A percentile compares a stretch with the other conserved stretches of the same genome.
Conservation (phyloP, 805 yeast species). For the Kodamaea nitidulidarum region DNA sequence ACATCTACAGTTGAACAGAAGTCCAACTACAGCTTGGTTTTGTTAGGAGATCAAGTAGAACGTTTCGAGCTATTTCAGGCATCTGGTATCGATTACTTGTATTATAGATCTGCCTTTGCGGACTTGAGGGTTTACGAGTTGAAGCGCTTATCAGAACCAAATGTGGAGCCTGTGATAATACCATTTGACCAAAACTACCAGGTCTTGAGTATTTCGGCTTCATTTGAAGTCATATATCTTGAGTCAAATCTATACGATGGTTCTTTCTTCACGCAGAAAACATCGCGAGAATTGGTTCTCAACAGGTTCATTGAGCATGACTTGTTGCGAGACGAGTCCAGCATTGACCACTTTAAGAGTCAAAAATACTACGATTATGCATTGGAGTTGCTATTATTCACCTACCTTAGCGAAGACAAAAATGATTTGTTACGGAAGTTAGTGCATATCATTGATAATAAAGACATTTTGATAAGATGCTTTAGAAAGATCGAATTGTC, state of each 20-base stretch:
- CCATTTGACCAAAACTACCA: constrained; percentile 15
- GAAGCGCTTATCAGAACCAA: constrained; percentile 16
- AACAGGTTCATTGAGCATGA: constrained; percentile 47
- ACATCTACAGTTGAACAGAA: constrained; percentile 15
- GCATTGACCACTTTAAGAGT: constrained; percentile 33
- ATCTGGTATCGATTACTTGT: constrained; percentile 14
- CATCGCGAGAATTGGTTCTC: constrained; percentile 41
- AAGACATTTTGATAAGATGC: constrained; percentile 46
- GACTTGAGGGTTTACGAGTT: constrained; percentile 27
- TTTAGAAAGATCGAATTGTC: constrained; percentile 56
- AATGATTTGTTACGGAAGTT: constrained; percentile 23
- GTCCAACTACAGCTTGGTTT: constrained; percentile 21
- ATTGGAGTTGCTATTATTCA: constrained; percentile 46
- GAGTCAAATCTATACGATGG: constrained; percentile 29
- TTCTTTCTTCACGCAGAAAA: constrained; percentile 22
- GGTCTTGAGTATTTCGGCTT: constrained; percentile 14
- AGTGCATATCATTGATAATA: constrained; percentile 22
- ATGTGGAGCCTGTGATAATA: constrained; percentile 20
- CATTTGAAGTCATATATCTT: constrained; percentile 41
- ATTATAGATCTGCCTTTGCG: constrained; percentile 34
- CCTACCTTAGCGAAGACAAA: constrained; percentile 28
- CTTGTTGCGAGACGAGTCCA: constrained; percentile 23
- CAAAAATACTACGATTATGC: constrained; percentile 47
- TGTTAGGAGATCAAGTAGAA: constrained; percentile 29
- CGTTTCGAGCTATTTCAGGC: constrained; percentile 25